Conservation (phyloP, 768 basidiomycete genomes). For the Mycena filopes region DNA sequence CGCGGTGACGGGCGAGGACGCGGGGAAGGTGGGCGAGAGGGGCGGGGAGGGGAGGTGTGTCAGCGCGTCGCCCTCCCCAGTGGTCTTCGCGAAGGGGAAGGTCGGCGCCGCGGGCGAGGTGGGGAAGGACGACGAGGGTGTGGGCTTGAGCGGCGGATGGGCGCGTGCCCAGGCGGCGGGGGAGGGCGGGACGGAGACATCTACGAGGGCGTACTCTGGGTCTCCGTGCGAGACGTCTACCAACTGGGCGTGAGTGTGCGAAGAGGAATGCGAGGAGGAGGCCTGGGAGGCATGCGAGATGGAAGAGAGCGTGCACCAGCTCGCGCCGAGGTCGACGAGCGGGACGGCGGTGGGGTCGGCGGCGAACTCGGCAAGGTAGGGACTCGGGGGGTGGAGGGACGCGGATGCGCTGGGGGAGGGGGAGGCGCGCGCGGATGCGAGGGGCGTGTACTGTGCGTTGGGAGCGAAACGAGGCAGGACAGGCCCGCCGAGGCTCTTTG, state of each 20-base stretch:
- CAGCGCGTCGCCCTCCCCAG: too few relatives aligned
- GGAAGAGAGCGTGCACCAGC: constrained; percentile 10
- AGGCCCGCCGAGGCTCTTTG: constrained; percentile 10
- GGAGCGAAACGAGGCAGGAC: constrained; percentile 10
- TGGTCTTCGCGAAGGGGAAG: too few relatives aligned
- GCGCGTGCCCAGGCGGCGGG: constrained; percentile 24
- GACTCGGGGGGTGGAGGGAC: too few relatives aligned
- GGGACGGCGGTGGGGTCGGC: constrained; percentile 4
- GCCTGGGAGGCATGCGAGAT: background rate
- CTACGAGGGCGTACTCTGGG: constrained; percentile 3
- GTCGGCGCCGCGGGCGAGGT: too few relatives aligned
- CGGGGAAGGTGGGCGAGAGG: too few relatives aligned
- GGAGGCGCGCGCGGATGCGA: background rate
- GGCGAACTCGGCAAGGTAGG: background rate
- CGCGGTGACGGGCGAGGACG: too few relatives aligned
- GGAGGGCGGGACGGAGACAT: constrained; percentile 27
- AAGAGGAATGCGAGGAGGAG: background rate
- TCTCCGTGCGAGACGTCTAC: constrained; percentile 7
- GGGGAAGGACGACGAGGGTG: too few relatives aligned
- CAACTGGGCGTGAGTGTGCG: background rate
- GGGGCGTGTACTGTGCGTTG: background rate
- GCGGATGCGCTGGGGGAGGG: background rate
- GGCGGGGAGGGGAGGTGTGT: too few relatives aligned
- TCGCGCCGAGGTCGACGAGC: constrained; percentile 5
- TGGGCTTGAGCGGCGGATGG: constrained; percentile 4